phyloP scores from a whole-genome alignment of 305 asterid genomes.

The Solanum hybrid region DNA sequence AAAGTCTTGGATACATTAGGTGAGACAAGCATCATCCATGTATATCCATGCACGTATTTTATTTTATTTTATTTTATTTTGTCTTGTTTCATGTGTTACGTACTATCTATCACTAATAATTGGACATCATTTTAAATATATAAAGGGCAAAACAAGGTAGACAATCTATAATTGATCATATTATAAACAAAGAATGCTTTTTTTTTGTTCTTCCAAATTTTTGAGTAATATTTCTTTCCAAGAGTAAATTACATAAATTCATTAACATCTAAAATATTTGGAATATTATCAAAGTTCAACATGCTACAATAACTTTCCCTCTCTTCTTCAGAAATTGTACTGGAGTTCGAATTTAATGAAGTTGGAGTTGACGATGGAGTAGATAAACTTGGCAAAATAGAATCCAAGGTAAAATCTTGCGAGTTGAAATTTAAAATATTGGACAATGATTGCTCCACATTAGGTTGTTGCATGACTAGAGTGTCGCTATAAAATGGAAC shows the following conservation, averaged over 20 bases:
- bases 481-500: not conserved
- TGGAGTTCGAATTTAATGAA: slow-evolving; percentile 42
- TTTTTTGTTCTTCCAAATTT: not conserved
- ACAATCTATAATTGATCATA: not conserved
- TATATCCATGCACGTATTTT: not conserved
- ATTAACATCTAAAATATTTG: slow-evolving; percentile 37
- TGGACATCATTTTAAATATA: not conserved
- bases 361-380: slow-evolving; percentile 65
- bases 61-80: too few species aligned
- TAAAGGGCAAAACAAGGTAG: not conserved
- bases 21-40: not conserved
- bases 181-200: not conserved
- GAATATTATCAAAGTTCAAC: slow-evolving; percentile 45
- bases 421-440: slow-evolving; percentile 16
- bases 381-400: slow-evolving; percentile 37
- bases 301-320: slow-evolving; percentile 52
- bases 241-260: slow-evolving; percentile 33
- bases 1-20: not conserved
- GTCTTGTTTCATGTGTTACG: not conserved
- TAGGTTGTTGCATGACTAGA: slow-evolving; percentile 31
- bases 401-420: slow-evolving; percentile 8
- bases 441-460: slow-evolving; percentile 11
- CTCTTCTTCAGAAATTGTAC: slow-evolving; percentile 26
- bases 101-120: not conserved
- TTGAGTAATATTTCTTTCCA: not conserved